Evolutionary conservation across 163 green algal genomes (phyloP).

Genomic region (Chloromonas sp.): DNA sequence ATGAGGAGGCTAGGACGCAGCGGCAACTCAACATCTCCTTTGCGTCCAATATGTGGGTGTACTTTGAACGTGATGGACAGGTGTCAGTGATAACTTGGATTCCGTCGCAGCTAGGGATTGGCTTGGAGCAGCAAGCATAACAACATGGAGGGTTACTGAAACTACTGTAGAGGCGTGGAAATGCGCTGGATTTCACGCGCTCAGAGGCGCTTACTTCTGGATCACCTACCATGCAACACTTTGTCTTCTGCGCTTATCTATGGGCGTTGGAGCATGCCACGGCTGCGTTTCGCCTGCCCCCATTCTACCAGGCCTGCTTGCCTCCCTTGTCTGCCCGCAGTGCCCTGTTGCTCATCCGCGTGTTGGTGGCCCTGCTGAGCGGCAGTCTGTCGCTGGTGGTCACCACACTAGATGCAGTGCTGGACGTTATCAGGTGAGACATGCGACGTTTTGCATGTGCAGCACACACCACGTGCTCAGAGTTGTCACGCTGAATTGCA

Average conservation of each 20-base stretch:
- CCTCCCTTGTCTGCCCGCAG: not conserved
- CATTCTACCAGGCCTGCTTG: not conserved
- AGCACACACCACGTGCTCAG: too few species aligned
- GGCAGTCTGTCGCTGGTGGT: constrained; percentile 2
- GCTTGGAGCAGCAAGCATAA: too few species aligned
- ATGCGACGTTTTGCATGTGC: not conserved
- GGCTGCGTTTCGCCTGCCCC: not conserved
- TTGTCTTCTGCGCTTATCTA: not conserved
- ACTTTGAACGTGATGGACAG: not conserved
- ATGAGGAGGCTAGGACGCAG: constrained; percentile 1
- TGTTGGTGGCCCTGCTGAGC: not conserved
- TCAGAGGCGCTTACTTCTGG: too few species aligned
- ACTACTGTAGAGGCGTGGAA: too few species aligned
- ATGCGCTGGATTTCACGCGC: too few species aligned
- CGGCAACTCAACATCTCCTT: constrained; percentile 6
- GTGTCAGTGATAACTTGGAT: not conserved
- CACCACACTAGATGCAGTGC: constrained; percentile 5
- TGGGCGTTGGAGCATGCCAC: not conserved
- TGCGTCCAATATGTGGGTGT: constrained; percentile 8
- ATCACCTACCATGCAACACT: not conserved
- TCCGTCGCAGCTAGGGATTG: not conserved
- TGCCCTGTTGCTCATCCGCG: not conserved
- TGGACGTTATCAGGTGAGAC: constrained; percentile 10
- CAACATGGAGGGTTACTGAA: too few species aligned
- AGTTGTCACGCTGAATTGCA: too few species aligned